Conservation (phyloP, 2,329 filamentous ascomycete species). For the Penicillium brevicompactum region DNA sequence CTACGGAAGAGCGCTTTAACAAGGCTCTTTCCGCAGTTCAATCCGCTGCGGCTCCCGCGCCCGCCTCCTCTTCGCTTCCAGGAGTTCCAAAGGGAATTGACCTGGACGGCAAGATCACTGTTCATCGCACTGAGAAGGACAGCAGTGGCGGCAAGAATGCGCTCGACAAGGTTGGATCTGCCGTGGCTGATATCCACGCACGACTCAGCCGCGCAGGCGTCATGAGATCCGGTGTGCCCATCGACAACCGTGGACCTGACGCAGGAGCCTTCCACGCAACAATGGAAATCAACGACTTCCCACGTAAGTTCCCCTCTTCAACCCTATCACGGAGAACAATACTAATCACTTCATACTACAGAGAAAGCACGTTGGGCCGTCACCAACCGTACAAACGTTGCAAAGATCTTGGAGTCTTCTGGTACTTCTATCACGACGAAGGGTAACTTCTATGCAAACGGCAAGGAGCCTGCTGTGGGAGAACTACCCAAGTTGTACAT, state of each 20-base stretch:
- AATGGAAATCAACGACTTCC: slow-evolving; percentile 98
- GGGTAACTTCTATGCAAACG: slow-evolving; percentile 81
- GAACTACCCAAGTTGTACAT: slow-evolving; percentile 96
- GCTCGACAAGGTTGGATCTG: slow-evolving; percentile 85
- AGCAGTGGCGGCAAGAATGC: slow-evolving; percentile 60
- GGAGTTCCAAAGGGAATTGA: slow-evolving; percentile 60
- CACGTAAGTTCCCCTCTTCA: slow-evolving; percentile 55
- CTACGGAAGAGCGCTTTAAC: slow-evolving; percentile 46
- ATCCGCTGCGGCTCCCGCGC: slow-evolving; percentile 56
- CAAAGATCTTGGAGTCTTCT: slow-evolving; percentile 93
- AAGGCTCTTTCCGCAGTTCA: slow-evolving; percentile 67
- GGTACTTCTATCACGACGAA: slow-evolving; percentile 97
- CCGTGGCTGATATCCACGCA: slow-evolving; percentile 86
- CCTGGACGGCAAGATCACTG: slow-evolving; percentile 70
- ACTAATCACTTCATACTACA: slow-evolving; percentile 31
- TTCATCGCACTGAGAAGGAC: slow-evolving; percentile 68
- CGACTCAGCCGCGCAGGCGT: slow-evolving; percentile 87
- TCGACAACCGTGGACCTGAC: slow-evolving; percentile 98
- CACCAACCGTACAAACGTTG: slow-evolving; percentile 96
- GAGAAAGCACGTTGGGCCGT: slow-evolving; percentile 97
- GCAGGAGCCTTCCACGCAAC: slow-evolving; percentile 96
- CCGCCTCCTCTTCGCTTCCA: slow-evolving; percentile 29
- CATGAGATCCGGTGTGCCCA: slow-evolving; percentile 86
- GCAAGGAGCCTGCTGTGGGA: slow-evolving; percentile 74
- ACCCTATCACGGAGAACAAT: neutral